Base-by-base conservation (phyloP, 176 grass and related monocot genomes). In the Poa annua region DNA sequence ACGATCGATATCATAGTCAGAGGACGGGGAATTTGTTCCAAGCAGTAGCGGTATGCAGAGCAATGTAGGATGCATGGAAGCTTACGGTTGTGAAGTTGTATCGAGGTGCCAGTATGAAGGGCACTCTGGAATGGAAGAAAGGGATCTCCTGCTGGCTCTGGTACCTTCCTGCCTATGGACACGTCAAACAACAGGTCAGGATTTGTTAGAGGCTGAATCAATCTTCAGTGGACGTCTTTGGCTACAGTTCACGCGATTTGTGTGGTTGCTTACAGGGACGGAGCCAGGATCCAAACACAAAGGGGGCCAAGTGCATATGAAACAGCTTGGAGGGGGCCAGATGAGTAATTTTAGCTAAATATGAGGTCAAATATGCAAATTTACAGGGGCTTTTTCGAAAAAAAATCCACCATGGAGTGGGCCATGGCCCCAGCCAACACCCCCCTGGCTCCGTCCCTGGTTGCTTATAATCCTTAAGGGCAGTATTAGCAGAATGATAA, bases 71-170 rank as follows among this genome's bases (percentile, higher is more conserved):
- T 0, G 47, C 44, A 49, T 64, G 56, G 74, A 83, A 45, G 26
- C 79, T 78, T 75, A 90, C 84, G 3, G 15, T 79, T 83, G 88
- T 83, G 84, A 86, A 90, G 84, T 90, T 83, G 36, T 51, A 83
- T 34, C 44, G 66, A 74, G 88, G 84, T 29, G 80, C 84, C 74
- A 90, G 14, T 24, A 67, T 33, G 84, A 83, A 90, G 54, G 84
- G 84, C 53, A 83, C 83, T 68, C 84, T 73, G 75, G 72, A 71
- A 60, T 83, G 87, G 85, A 95, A 95, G 85, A 95, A 98, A 22
- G 92, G 91, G 66, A 98, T 88, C 78, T 98, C 92, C 85, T 90
- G 85, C 71, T 86, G 96, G 67, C 87, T 93, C 74, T 82, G 91
- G 83, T 98, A 98, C 82, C 88, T 86, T 71, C 92, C 96, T 47